Evolutionary conservation across 345 rosid species (phyloP).

Genomic region (Linum tenue): DNA sequence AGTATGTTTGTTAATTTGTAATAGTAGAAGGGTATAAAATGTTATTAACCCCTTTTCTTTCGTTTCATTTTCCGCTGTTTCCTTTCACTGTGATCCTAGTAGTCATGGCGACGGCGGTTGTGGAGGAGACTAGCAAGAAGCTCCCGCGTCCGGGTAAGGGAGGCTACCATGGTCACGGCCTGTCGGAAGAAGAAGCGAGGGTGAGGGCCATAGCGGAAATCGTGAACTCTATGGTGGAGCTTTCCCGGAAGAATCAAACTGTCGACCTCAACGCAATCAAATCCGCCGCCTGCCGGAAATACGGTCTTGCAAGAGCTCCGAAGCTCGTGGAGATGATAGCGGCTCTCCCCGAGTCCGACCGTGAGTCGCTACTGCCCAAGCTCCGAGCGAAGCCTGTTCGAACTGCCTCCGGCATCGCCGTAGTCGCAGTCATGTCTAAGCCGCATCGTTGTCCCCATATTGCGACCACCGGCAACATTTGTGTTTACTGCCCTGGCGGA

Average conservation of each 20-base stretch:
- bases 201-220: conserved; percentile 91
- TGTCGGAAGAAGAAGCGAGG: conserved; percentile 91
- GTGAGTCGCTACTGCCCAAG: conserved; percentile 82
- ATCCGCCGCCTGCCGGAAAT: conserved; percentile 88
- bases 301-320: conserved; percentile 86
- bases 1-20: no score
- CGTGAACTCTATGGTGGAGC: conserved; percentile 84
- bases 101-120: conserved; percentile 56
- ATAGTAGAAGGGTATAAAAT: no score
- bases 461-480: conserved; percentile 92
- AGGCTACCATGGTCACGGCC: conserved; percentile 71
- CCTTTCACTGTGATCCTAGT: background rate
- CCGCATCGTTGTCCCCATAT: conserved; percentile 98
- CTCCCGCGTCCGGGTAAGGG: conserved; percentile 83
- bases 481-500: conserved; percentile 96
- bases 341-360: conserved; percentile 86
- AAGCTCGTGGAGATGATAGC: conserved; percentile 99
- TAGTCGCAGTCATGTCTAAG: conserved; percentile 97
- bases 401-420: conserved; percentile 95
- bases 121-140: conserved; percentile 38
- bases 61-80: background rate
- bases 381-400: conserved; percentile 96
- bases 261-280: conserved; percentile 91
- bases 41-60: no score
- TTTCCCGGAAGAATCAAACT: conserved; percentile 80